phyloP scores from a whole-genome alignment of 1,284 basidiomycete species.

The Pyrrhoderma noxium region DNA sequence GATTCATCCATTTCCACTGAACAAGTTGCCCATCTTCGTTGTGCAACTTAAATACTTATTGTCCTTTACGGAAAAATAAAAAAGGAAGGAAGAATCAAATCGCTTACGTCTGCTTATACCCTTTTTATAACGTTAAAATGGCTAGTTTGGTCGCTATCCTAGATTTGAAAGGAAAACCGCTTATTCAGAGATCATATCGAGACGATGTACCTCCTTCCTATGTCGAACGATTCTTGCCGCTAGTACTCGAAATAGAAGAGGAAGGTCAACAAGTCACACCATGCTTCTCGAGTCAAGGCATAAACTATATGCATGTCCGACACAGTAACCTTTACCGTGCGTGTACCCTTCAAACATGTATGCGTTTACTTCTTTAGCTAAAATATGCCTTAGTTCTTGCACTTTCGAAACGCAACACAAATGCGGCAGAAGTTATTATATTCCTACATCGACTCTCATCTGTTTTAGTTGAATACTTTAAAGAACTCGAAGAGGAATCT shows the following conservation, averaged over 20 bases:
- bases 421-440: conserved; percentile 93
- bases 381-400: conserved; percentile 67
- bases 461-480: conserved; percentile 97
- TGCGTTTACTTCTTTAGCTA: conserved; percentile 9
- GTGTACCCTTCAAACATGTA: conserved; percentile 28
- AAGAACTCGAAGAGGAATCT: conserved; percentile 98
- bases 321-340: conserved; percentile 95
- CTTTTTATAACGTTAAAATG: conserved; percentile 27
- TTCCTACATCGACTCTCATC: conserved; percentile 90
- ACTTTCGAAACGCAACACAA: conserved; percentile 91
- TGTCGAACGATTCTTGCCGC: conserved; percentile 91
- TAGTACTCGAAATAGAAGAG: conserved; percentile 95
- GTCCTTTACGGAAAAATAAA: too few species aligned
- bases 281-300: conserved; percentile 88
- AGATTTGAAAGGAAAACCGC: conserved; percentile 96
- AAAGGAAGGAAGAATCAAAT: too few species aligned
- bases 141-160: conserved; percentile 83
- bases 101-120: too few species aligned
- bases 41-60: too few species aligned
- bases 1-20: too few species aligned
- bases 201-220: conserved; percentile 90
- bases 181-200: conserved; percentile 96
- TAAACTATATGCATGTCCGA: conserved; percentile 98
- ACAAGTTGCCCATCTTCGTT: too few species aligned
- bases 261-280: conserved; percentile 92